Base-by-base conservation (phyloP, 805 yeast genomes). In the Kluyveromyces dobzhanskii region DNA sequence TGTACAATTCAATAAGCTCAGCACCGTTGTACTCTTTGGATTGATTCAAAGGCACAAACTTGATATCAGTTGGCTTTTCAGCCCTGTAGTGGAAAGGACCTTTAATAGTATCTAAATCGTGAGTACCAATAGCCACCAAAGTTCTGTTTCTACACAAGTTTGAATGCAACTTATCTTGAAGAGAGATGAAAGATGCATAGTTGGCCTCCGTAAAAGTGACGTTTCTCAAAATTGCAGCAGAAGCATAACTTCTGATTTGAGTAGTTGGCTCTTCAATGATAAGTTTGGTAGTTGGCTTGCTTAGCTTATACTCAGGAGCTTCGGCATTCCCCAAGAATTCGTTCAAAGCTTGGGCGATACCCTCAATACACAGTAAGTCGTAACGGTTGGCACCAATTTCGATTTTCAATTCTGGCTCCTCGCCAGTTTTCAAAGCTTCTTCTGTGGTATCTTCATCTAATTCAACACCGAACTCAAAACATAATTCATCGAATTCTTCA, bases 381-480 rank as follows among this genome's bases (percentile, higher is more conserved):
- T 92, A 94, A 71, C 99, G 83, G 68, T 92, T 92, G 46, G 99
- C 99, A 42, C 96, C 97, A 47, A 94, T 80, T 64, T 92, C 99
- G 56, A 92, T 86, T 67, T 92, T 92, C 54, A 85, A 73, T 65
- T 90, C 94, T n/a, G 99, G 97, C 60, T 73, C 76, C 48, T 82
- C 80, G 30, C 63, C 67, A 29, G 41, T 46, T 38, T 58, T 60
- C 41, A 61, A 44, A 26, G 66, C 66, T 49, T 61, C 66, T 41
- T 82, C 85, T 31, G 94, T 84, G 58, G 95, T 86, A 62, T 94
- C 97, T 67, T 94, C 99, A 62, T 92, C 99, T 45, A 92, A 75
- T 69, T 92, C 99, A 50, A 92, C 79, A 54, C 99, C 99, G 53
- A 88, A 92, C 57, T 90, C 94, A 69, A 92, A 92, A 69, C 97